Evolutionary conservation across 305 asterid genomes (phyloP), one percentile per base, ranked within the genome.

Genomic region (Fraxinus greggii): DNA sequence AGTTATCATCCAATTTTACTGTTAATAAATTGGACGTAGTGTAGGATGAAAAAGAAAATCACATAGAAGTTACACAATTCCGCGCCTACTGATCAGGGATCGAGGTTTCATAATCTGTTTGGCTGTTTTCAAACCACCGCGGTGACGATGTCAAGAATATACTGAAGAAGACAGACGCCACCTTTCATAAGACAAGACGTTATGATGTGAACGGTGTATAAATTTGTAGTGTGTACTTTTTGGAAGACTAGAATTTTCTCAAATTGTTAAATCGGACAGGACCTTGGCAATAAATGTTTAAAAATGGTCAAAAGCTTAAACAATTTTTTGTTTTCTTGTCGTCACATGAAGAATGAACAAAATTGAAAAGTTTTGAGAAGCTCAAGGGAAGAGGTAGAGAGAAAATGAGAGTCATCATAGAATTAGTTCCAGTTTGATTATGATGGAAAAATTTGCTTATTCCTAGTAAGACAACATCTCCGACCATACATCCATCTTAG

Each of bases 351-450:
- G 28, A 48, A 21, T 13, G 33, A 54, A n/a, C 76, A 69, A 13
- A 29, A 54, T 77, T 51, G 33, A 56, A 77, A 32, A 77, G 29
- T 21, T 69, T 67, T 67, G 59, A 77, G 73, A 75, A 61, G 35
- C 4, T 7, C 73, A 3, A 26, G 63, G 70, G 17, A 76, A 59
- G 36, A 76, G 59, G 12, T 19, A 33, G 24, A 72, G 31, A 31
- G 3, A 15, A 42, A 15, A n/a, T n/a, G n/a, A 15, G 28, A 23
- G 45, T 54, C 74, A 21, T 38, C 29, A 59, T 51, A 59, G 69
- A 19, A 19, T 59, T 59, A 59, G 69, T 59, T 59, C 69, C 69
- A 59, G 26, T 59, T n/a, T 56, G 24, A 67, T 7, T 76, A 31
- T 31, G 13, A 74, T 45, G 19, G 75, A 1, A 1, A 31, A 3